Conservation (phyloP, 2,329 filamentous ascomycete species). For the Botrytis deweyae region DNA sequence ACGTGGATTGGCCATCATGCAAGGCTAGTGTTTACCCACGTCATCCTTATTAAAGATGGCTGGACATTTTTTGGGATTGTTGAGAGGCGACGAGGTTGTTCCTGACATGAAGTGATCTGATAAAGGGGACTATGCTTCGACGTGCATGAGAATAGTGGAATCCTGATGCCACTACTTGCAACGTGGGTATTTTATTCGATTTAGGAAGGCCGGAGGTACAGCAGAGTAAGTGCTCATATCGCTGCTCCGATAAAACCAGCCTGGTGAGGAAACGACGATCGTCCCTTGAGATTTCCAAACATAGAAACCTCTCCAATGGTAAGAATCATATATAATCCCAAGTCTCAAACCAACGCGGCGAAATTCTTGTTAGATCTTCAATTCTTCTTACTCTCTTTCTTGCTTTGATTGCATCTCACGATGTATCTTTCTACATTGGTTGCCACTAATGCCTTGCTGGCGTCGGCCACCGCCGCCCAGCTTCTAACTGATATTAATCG, state of each 20-base stretch:
- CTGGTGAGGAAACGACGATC: not conserved
- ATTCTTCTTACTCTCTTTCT: not conserved
- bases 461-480: conserved; percentile 8
- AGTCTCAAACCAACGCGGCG: not conserved
- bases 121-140: not conserved
- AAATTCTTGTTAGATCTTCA: not conserved
- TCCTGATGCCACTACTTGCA: not conserved
- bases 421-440: conserved; percentile 12
- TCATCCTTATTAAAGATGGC: conserved; percentile 8
- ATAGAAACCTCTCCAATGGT: not conserved
- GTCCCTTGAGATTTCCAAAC: not conserved
- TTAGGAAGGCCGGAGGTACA: not conserved
- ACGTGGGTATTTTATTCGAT: not conserved
- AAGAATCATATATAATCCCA: conserved; percentile 6
- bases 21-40: not conserved
- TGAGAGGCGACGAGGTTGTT: not conserved
- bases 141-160: conserved; percentile 7
- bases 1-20: not conserved
- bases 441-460: conserved; percentile 13
- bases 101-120: not conserved
- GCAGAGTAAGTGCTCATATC: not conserved
- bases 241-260: not conserved
- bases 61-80: not conserved
- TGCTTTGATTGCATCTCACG: not conserved
- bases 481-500: conserved; percentile 38